These are phyloP conservation scores for Turritis glabra DNA, from an alignment of 345 rosid genomes.

Conservation along the genomic window DNA sequence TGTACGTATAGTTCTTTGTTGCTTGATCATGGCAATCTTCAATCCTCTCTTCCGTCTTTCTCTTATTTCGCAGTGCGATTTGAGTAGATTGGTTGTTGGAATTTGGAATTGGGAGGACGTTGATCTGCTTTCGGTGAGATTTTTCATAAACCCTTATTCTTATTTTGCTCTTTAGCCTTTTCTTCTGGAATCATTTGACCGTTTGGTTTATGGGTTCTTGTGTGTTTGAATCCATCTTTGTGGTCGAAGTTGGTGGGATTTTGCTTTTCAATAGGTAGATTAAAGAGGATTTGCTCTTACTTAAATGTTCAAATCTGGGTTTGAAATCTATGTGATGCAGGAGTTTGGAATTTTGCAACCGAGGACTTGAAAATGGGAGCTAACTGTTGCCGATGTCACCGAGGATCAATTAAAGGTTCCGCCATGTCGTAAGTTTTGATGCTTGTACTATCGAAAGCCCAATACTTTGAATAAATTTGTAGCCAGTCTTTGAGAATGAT, in stretches of 20 bases:
- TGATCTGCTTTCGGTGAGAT: conserved; percentile 33
- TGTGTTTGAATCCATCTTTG: conserved; percentile 8
- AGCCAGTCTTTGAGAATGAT: background rate
- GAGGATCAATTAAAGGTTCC: background rate
- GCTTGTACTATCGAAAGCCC: background rate
- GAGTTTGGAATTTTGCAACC: conserved; percentile 7
- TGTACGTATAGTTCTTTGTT: background rate
- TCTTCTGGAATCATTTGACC: background rate
- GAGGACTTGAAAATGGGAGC: background rate
- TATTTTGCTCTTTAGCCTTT: background rate
- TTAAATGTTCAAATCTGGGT: background rate
- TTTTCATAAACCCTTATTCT: background rate
- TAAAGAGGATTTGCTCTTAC: background rate
- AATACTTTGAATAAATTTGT: background rate
- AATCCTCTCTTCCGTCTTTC: background rate
- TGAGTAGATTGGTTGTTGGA: background rate
- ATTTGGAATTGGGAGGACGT: conserved; percentile 40
- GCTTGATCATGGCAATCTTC: background rate
- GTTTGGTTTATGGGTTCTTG: background rate
- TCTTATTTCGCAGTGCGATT: conserved; percentile 5
- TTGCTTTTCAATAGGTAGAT: background rate
- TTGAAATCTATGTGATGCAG: conserved; percentile 1
- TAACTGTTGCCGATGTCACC: background rate
- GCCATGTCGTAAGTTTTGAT: background rate
- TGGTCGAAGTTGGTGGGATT: background rate